Conservation (phyloP, 495 filamentous ascomycete genomes). For the Staphylotrichum longicolle region DNA sequence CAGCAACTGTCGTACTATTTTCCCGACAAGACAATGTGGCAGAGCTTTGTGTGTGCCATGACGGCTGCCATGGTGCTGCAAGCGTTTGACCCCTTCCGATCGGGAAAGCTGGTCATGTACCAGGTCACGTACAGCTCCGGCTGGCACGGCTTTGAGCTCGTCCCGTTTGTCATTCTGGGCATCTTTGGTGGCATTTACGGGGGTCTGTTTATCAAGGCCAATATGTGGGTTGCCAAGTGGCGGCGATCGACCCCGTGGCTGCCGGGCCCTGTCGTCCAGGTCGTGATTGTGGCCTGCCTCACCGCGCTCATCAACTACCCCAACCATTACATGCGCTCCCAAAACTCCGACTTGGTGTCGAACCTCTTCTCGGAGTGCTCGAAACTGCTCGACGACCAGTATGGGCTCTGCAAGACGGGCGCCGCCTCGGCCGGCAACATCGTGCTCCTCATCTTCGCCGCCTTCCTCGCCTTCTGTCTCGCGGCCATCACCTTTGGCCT, state of each 20-base stretch:
- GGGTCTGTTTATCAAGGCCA: constrained; percentile 89
- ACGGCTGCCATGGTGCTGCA: constrained; percentile 91
- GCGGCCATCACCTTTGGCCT: constrained; percentile 90
- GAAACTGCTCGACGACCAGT: constrained; percentile 71
- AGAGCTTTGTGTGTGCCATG: constrained; percentile 98
- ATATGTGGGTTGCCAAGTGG: constrained; percentile 84
- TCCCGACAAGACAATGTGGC: constrained; percentile 99
- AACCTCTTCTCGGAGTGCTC: constrained; percentile 89
- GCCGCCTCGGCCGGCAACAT: constrained; percentile 68
- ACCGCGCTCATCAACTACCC: constrained; percentile 92
- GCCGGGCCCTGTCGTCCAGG: constrained; percentile 70
- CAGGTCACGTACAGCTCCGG: constrained; percentile 89
- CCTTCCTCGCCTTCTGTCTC: constrained; percentile 78
- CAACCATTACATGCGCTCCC: constrained; percentile 89
- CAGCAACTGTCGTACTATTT: constrained; percentile 95
- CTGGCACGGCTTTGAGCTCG: constrained; percentile 93
- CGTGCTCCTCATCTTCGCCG: constrained; percentile 73
- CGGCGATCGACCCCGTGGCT: constrained; percentile 62
- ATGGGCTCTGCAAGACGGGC: constrained; percentile 83
- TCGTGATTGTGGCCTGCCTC: constrained; percentile 66
- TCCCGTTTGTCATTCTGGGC: constrained; percentile 84
- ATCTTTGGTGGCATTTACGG: constrained; percentile 91
- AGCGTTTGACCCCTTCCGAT: constrained; percentile 90
- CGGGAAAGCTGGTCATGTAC: constrained; percentile 93
- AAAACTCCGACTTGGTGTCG: constrained; percentile 88